Conservation (phyloP, 176 grass and related monocot genomes). For the Olyra latifolia region DNA sequence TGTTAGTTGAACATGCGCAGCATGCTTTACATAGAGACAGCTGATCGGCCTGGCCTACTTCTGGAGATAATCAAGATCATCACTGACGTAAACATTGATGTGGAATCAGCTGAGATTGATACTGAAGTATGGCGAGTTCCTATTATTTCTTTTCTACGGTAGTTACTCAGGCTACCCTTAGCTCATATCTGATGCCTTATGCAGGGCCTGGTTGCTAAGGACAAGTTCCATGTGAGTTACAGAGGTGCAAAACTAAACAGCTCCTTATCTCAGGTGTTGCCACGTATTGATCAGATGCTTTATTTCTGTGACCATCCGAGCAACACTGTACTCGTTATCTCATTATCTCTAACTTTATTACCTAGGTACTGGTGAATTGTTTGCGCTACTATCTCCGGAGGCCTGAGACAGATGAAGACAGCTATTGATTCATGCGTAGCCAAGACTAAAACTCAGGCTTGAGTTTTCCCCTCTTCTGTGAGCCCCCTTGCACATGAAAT, state of each 20-base stretch:
- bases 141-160: not conserved
- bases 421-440: slow-evolving; percentile 59
- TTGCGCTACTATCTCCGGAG: slow-evolving; percentile 90
- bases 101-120: slow-evolving; percentile 96
- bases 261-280: slow-evolving; percentile 74
- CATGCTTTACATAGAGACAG: slow-evolving; percentile 95
- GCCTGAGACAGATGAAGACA: slow-evolving; percentile 93
- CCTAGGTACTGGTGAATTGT: slow-evolving; percentile 66
- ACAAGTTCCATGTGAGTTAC: slow-evolving; percentile 98
- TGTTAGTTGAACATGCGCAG: slow-evolving; percentile 41
- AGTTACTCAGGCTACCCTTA: not conserved
- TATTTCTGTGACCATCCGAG: slow-evolving; percentile 19
- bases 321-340: slow-evolving; percentile 18
- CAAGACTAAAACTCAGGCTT: slow-evolving; percentile 4
- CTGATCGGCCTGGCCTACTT: slow-evolving; percentile 87
- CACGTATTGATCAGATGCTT: not conserved
- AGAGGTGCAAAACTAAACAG: slow-evolving; percentile 86
- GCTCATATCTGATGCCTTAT: slow-evolving; percentile 21
- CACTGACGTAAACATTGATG: slow-evolving; percentile 70
- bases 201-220: slow-evolving; percentile 92
- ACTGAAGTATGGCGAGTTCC: slow-evolving; percentile 64
- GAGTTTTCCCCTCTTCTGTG: not conserved
- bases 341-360: not conserved
- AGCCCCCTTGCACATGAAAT: slow-evolving; percentile 23
- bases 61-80: slow-evolving; percentile 84